These are phyloP conservation scores for Pythium chondricola DNA, from an alignment of 352 stramenopile species.

Conservation along the genomic window DNA sequence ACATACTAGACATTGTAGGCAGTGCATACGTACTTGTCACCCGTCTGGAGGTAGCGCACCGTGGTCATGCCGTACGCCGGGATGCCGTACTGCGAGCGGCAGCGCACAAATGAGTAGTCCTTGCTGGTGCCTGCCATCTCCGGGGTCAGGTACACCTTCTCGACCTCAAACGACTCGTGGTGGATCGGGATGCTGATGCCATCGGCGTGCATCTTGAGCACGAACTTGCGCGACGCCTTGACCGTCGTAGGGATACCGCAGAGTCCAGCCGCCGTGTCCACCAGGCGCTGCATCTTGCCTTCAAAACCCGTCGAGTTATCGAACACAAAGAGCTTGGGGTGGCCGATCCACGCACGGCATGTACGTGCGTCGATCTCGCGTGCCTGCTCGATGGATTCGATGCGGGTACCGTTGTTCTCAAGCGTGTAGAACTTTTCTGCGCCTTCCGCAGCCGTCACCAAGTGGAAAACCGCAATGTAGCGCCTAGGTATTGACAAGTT, in stretches of 20 bases:
- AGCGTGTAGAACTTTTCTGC: constrained; percentile 95
- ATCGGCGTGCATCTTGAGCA: constrained; percentile 34
- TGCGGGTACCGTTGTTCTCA: constrained; percentile 95
- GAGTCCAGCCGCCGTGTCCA: constrained; percentile 63
- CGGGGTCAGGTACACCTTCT: constrained; percentile 81
- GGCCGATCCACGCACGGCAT: constrained; percentile 72
- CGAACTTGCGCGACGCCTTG: constrained; percentile 71
- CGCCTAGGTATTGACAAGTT: constrained; percentile 26
- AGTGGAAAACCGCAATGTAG: constrained; percentile 86
- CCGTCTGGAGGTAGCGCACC: constrained; percentile 69
- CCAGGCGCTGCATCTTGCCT: constrained; percentile 84
- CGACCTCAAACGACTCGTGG: constrained; percentile 82
- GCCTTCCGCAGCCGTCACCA: constrained; percentile 89
- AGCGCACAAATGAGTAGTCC: constrained; percentile 84
- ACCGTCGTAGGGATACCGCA: constrained; percentile 74
- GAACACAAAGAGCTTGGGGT: constrained; percentile 83
- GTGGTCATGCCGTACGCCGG: constrained; percentile 84
- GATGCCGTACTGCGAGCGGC: constrained; percentile 79
- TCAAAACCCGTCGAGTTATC: constrained; percentile 83
- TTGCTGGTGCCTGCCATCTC: constrained; percentile 67
- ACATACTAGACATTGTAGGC: too few relatives aligned
- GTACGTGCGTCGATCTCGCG: constrained; percentile 80
- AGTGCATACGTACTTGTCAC: constrained; percentile 55
- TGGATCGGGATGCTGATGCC: constrained; percentile 57
- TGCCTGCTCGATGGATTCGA: constrained; percentile 91